These are phyloP conservation scores for Aspergillus ustus DNA, from an alignment of 2,329 filamentous ascomycete species.

Conservation along the genomic window DNA sequence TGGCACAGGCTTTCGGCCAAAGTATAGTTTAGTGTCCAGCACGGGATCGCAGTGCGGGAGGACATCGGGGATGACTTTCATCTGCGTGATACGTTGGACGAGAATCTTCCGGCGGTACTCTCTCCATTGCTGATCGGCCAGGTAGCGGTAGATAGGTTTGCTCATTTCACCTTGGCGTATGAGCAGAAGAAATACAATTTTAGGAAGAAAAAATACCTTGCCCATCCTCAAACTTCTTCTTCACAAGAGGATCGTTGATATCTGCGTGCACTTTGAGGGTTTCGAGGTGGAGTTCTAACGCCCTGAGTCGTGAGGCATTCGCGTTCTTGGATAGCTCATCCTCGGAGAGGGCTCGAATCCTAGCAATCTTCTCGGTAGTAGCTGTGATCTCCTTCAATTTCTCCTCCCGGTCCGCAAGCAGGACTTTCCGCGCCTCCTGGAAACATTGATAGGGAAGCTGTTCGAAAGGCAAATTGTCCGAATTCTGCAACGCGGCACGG, in stretches of 20 bases:
- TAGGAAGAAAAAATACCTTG: slow-evolving; percentile 61
- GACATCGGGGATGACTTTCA: slow-evolving; percentile 86
- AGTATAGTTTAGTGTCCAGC: slow-evolving; percentile 81
- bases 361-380: slow-evolving; percentile 70
- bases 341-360: slow-evolving; percentile 64
- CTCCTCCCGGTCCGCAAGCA: slow-evolving; percentile 77
- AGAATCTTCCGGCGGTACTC: slow-evolving; percentile 78
- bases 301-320: slow-evolving; percentile 70
- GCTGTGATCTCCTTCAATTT: slow-evolving; percentile 75
- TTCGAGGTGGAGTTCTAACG: slow-evolving; percentile 74
- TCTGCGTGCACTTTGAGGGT: slow-evolving; percentile 86
- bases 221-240: slow-evolving; percentile 92
- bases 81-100: slow-evolving; percentile 82
- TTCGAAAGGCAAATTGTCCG: slow-evolving; percentile 79
- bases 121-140: slow-evolving; percentile 87
- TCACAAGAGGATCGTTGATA: slow-evolving; percentile 92
- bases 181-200: slow-evolving; percentile 25
- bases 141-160: slow-evolving; percentile 92
- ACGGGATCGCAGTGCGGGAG: slow-evolving; percentile 77
- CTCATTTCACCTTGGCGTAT: slow-evolving; percentile 79
- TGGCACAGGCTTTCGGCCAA: slow-evolving; percentile 69
- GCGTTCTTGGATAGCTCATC: slow-evolving; percentile 65
- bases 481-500: slow-evolving; percentile 70
- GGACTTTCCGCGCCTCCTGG: slow-evolving; percentile 87
- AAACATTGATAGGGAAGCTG: slow-evolving; percentile 97